phyloP scores from a whole-genome alignment of 2,329 filamentous ascomycete genomes.

The Colletotrichum orbiculare region DNA sequence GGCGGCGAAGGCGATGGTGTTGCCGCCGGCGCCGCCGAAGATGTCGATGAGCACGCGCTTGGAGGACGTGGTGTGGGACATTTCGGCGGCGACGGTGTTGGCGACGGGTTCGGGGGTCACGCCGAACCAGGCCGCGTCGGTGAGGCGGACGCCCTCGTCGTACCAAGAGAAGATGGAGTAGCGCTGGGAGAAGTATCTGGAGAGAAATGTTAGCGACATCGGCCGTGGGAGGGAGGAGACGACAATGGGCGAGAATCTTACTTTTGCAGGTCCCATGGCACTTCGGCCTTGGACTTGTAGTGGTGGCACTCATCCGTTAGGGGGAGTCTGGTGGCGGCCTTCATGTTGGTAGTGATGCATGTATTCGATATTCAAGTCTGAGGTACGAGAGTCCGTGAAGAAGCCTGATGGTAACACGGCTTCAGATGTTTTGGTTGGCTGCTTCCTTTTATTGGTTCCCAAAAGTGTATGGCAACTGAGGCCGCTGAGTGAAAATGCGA shows the following conservation, averaged over 20 bases:
- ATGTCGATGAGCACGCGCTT: constrained; percentile 83
- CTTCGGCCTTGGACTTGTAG: constrained; percentile 76
- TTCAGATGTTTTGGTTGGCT: neutral
- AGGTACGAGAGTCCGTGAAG: neutral
- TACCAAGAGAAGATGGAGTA: constrained; percentile 89
- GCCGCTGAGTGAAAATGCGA: constrained; percentile 35
- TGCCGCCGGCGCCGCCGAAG: constrained; percentile 93
- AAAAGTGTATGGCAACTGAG: neutral
- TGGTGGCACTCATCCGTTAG: constrained; percentile 77
- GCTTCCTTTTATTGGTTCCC: constrained; percentile 6
- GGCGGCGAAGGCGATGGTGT: constrained; percentile 92
- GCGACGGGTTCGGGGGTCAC: constrained; percentile 95
- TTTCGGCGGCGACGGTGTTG: constrained; percentile 80
- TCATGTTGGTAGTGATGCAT: constrained; percentile 45
- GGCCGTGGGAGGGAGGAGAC: fast-evolving
- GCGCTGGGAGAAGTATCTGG: constrained; percentile 90
- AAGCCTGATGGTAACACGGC: neutral
- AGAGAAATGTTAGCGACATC: neutral
- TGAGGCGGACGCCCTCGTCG: constrained; percentile 89
- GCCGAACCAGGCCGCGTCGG: constrained; percentile 95
- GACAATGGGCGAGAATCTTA: constrained; percentile 50
- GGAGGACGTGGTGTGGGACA: constrained; percentile 64
- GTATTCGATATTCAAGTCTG: neutral
- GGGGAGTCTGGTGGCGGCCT: constrained; percentile 57
- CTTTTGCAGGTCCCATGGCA: constrained; percentile 89